These are phyloP conservation scores for Ramicandelaber brevisporus DNA, from an alignment of 192 early-diverging fungal species.

Conservation along the genomic window DNA sequence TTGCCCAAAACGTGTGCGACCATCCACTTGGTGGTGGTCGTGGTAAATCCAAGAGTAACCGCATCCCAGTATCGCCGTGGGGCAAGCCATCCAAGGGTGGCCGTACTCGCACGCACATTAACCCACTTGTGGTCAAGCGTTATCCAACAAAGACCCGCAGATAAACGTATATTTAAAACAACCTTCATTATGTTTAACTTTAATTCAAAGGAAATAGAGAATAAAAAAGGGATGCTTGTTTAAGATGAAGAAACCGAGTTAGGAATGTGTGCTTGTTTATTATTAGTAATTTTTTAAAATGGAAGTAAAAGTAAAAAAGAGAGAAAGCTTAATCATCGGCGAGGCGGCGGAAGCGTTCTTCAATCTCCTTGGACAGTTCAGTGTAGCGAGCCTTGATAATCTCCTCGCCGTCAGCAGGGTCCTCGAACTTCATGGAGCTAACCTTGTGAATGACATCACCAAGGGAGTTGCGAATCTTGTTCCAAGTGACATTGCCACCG, in stretches of 20 bases:
- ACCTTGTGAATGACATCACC: conserved; percentile 87
- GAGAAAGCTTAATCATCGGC: conserved; percentile 19
- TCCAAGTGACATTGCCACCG: conserved; percentile 75
- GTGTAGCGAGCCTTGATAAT: conserved; percentile 68
- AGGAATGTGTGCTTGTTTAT: neutral
- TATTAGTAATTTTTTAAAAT: neutral
- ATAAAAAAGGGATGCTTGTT: too few species aligned
- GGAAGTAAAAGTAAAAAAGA: neutral
- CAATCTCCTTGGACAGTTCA: conserved; percentile 83
- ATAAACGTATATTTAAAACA: too few species aligned
- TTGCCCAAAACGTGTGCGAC: conserved; percentile 79
- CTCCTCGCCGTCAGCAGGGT: conserved; percentile 87
- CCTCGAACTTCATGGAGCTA: conserved; percentile 99
- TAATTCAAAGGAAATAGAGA: too few species aligned
- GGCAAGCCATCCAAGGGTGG: conserved; percentile 82
- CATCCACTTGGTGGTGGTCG: conserved; percentile 97
- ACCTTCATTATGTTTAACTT: too few species aligned
- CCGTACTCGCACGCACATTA: conserved; percentile 46
- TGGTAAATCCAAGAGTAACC: conserved; percentile 80
- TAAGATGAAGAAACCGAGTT: too few species aligned
- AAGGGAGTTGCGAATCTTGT: conserved; percentile 80
- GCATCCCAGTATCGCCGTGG: conserved; percentile 71
- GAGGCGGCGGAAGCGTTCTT: conserved; percentile 71
- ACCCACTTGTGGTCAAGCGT: conserved; percentile 45
- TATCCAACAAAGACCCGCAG: too few species aligned